Evolutionary conservation across 2,329 filamentous ascomycete genomes (phyloP).

Genomic region (Cucurbitaria berberidis): DNA sequence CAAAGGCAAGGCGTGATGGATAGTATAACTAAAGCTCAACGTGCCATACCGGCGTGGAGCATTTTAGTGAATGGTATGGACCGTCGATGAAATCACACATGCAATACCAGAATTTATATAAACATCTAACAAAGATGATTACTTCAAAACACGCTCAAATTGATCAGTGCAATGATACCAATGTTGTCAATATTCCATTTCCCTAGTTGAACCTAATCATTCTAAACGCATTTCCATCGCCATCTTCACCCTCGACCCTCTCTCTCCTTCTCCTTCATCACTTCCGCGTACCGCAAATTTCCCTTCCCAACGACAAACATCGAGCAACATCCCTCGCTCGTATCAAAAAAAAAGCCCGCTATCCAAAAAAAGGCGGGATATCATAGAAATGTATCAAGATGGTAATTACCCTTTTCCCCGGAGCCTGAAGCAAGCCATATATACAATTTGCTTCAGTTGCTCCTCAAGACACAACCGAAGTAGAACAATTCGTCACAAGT

Average conservation of each 20-base stretch:
- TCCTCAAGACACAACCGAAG: slow-evolving; percentile 1
- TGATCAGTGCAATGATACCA: no score
- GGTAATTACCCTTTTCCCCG: slow-evolving; percentile 12
- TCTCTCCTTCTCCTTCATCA: background rate
- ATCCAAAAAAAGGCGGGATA: slow-evolving; percentile 15
- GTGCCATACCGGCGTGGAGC: no score
- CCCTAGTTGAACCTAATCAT: background rate
- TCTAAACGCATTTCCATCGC: slow-evolving; percentile 2
- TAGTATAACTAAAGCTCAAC: no score
- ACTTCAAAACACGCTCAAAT: no score
- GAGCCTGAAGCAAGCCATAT: slow-evolving; percentile 13
- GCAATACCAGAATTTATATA: no score
- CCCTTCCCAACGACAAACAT: background rate
- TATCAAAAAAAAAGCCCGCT: slow-evolving; percentile 9
- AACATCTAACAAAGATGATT: no score
- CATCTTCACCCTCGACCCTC: background rate
- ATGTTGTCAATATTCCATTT: background rate
- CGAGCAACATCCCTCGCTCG: background rate
- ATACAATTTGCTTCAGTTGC: slow-evolving; percentile 16
- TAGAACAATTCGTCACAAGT: slow-evolving; percentile 9
- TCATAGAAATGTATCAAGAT: slow-evolving; percentile 26
- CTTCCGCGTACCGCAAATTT: background rate
- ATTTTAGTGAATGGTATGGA: no score
- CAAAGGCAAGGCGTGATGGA: slow-evolving; percentile 19
- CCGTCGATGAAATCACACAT: no score